Evolutionary conservation across 2,329 filamentous ascomycete genomes (phyloP).

Genomic region (Talaromyces sp.): DNA sequence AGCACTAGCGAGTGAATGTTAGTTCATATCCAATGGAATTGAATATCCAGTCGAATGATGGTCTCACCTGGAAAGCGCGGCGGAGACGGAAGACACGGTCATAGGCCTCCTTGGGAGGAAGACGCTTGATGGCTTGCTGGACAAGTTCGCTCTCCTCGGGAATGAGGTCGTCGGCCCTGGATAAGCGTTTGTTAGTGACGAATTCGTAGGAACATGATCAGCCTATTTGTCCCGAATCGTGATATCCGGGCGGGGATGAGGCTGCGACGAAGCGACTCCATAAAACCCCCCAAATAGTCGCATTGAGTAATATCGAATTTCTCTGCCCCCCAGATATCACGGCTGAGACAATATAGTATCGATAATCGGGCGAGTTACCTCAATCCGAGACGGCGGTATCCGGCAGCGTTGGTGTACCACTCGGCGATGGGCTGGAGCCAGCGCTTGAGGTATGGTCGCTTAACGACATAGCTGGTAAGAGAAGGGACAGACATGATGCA

Average conservation of each 20-base stretch:
- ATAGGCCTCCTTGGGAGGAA: conserved; percentile 85
- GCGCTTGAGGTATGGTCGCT: conserved; percentile 80
- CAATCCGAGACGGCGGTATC: conserved; percentile 90
- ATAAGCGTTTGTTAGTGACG: background rate
- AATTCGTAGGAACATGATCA: background rate
- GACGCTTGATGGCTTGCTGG: conserved; percentile 83
- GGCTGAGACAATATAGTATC: background rate
- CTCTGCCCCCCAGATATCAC: background rate
- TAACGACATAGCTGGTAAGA: conserved; percentile 71
- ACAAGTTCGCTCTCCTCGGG: conserved; percentile 87
- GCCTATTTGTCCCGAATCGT: background rate
- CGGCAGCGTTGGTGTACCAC: conserved; percentile 86
- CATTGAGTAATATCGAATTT: background rate
- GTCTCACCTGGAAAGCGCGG: conserved; percentile 78
- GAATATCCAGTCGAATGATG: background rate
- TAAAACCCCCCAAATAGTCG: background rate
- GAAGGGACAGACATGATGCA: conserved; percentile 66
- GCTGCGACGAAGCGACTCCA: background rate
- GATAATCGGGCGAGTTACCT: conserved; percentile 56
- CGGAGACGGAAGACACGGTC: conserved; percentile 97
- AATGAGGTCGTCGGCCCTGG: conserved; percentile 91
- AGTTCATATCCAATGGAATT: background rate
- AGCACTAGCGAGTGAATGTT: conserved; percentile 49
- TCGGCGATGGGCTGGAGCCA: conserved; percentile 76
- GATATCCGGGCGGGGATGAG: background rate